Evolutionary conservation across 495 filamentous ascomycete genomes (phyloP).

Genomic region (Cladorrhinum samala): DNA sequence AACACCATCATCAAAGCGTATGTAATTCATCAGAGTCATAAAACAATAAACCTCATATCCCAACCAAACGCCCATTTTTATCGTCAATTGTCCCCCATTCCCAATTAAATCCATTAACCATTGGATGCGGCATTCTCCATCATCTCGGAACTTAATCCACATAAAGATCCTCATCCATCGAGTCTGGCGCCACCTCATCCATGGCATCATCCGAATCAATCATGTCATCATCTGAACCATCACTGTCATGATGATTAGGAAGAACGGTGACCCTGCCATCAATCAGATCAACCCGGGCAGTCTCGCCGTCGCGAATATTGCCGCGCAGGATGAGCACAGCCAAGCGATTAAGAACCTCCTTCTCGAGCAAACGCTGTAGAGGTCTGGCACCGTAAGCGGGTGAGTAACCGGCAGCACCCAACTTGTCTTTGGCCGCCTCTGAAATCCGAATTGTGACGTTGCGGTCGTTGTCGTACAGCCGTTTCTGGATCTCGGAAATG

Average conservation of each 20-base stretch:
- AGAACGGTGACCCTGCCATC: conserved; percentile 67
- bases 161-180: conserved; percentile 72
- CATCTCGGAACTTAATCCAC: conserved; percentile 32
- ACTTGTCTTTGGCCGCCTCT: conserved; percentile 80
- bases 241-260: conserved; percentile 68
- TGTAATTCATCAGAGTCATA: too few species aligned
- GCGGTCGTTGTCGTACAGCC: conserved; percentile 70
- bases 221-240: conserved; percentile 62
- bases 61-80: background rate
- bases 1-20: background rate
- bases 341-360: conserved; percentile 88
- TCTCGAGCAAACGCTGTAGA: conserved; percentile 82
- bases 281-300: conserved; percentile 68
- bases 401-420: conserved; percentile 83
- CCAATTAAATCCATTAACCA: background rate
- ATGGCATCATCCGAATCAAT: conserved; percentile 60
- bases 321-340: conserved; percentile 86
- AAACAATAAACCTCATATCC: background rate
- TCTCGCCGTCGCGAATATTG: conserved; percentile 76
- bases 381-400: conserved; percentile 92
- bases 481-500: conserved; percentile 82
- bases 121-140: background rate
- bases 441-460: conserved; percentile 72
- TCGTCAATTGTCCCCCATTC: too few species aligned
- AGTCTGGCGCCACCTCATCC: conserved; percentile 60